Evolutionary conservation across 768 basidiomycete species (phyloP).

Genomic region (Boletus reticulatus): DNA sequence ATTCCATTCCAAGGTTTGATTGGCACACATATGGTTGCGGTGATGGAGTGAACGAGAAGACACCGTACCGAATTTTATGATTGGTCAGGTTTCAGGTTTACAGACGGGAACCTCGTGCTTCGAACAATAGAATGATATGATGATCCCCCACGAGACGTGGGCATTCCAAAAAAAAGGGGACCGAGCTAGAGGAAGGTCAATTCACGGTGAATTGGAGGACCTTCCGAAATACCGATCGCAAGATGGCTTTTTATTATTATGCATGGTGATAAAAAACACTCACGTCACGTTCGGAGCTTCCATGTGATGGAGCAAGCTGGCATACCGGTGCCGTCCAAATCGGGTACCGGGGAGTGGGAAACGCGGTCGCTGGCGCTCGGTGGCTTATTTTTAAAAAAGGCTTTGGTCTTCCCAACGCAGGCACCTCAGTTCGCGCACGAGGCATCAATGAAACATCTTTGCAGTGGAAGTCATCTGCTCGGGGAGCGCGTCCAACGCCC

Average conservation of each 20-base stretch:
- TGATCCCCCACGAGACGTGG: neutral
- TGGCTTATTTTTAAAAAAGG: neutral
- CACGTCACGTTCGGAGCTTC: slow-evolving; percentile 39
- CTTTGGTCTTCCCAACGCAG: slow-evolving; percentile 4
- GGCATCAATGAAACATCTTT: slow-evolving; percentile 55
- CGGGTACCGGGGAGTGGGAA: slow-evolving; percentile 4
- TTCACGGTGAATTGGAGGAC: neutral
- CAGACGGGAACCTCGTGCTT: slow-evolving; percentile 5
- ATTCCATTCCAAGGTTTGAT: slow-evolving; percentile 27
- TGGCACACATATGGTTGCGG: slow-evolving; percentile 18
- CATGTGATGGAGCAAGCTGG: slow-evolving; percentile 55
- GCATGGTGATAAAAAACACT: neutral
- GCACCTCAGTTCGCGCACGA: slow-evolving; percentile 56
- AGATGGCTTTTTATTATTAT: neutral
- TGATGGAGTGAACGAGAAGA: slow-evolving; percentile 14
- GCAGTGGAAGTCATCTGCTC: slow-evolving; percentile 45
- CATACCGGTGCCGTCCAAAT: neutral
- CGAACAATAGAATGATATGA: slow-evolving; percentile 1
- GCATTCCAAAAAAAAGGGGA: neutral
- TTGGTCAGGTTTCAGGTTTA: neutral
- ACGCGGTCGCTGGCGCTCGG: neutral
- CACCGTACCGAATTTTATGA: slow-evolving; percentile 5
- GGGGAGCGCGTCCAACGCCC: slow-evolving; percentile 42
- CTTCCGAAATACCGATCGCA: neutral
- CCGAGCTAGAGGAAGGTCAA: neutral